Base-by-base conservation (phyloP, 129 eudicot species). In the Helianthus annuus region DNA sequence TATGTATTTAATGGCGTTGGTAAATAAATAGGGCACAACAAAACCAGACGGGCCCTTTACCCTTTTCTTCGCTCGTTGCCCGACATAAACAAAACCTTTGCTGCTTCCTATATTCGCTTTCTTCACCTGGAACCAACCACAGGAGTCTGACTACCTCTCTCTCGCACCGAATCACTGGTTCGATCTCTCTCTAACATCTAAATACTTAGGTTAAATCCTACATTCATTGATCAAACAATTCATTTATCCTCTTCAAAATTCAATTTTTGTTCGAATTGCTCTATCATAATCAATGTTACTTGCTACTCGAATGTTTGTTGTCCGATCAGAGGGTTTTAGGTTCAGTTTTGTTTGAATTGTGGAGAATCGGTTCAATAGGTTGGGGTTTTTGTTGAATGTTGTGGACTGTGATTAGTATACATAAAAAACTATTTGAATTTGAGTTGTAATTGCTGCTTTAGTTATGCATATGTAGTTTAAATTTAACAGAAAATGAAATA, bases 1-100 rank as follows among this genome's bases (percentile, higher is more conserved):
- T n/a, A n/a, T n/a, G n/a, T n/a, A n/a, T n/a, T n/a, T n/a, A n/a
- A n/a, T n/a, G n/a, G n/a, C n/a, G n/a, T 12, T 57, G 1, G 15
- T 22, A 45, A 72, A 61, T 61, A 64, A 73, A 62, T 62, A 73
- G 78, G 78, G 78, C 78, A 74, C 53, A 74, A 51, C 61, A 24
- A 56, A 45, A 74, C 46, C 55, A 42, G 64, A 73, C 70, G 39
- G 32, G 5, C 42, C 39, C 53, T 38, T 63, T 17, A 19, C 78
- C 71, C 57, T 74, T 51, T 65, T 74, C 78, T 51, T 17, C 64
- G 54, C 71, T 51, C 52, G 40, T 73, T 64, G 39, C 71, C 42
- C 42, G 29, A 38, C 78, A 40, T 36, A 64, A 73, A 36, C 62
- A 64, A 74, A 63, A 19, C 64, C 55, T 64, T 22, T 64, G 64